Base-by-base conservation (phyloP, 2,329 filamentous ascomycete genomes). In the Ophiostoma montium region DNA sequence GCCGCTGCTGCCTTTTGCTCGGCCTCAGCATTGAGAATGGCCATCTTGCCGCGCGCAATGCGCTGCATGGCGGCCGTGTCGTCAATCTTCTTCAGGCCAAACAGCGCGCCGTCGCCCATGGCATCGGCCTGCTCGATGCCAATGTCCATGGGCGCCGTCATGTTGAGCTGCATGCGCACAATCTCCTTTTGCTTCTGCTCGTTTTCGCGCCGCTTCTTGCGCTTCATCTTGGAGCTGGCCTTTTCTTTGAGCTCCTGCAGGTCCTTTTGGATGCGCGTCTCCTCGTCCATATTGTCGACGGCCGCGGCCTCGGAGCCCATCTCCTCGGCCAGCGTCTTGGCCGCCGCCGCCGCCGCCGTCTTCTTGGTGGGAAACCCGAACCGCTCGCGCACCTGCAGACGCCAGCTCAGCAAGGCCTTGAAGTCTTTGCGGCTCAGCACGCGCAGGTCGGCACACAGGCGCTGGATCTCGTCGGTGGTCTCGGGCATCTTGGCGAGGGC, bases 101-200 rank as follows among this genome's bases (percentile, higher is more conserved):
- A 98, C 71, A 95, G 92, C 27, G 85, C 72, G 42, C 87, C 85
- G 38, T 87, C 81, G 21, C 86, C 89, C 46, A 77, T 71, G 0
- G 86, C 84, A 0, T 86, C 86, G 21, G 76, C 68, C 65, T 92
- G 87, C 61, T 95, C 92, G 68, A 94, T 77, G 59, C 92, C 92
- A 54, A 98, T 95, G 55, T 98, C 92, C 72, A 87, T 92, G 8
- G 92, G 92, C 1, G 88, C 85, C 2, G 82, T 83, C 92, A 98
- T 98, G 67, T 95, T 83, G 70, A 98, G 80, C 65, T 98, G 92
- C 83, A 98, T 84, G 32, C 92, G 81, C n/a, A 94, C 74, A 52
- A 96, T 87, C 56, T 96, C 92, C 57, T 86, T 92, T 57, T 92
- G 86, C 66, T 94, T 96, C 64, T 80, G 80, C 65, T 98, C 92